These are phyloP conservation scores for Aurantiochytrium sp. DNA, from an alignment of 108 stramenopile species.

Conservation along the genomic window DNA sequence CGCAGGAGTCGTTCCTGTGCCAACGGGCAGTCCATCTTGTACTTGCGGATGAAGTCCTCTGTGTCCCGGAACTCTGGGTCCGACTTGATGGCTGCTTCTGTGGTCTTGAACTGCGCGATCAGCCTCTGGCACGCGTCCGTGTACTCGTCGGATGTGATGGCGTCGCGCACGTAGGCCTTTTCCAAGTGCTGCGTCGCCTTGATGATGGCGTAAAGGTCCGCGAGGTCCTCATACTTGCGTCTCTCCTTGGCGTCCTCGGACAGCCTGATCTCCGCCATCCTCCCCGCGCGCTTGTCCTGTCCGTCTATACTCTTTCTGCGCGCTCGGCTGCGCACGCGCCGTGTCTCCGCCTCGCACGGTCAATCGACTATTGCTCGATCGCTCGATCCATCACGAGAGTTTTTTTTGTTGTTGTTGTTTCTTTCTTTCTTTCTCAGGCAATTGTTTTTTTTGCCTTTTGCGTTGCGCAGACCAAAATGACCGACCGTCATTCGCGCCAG, in stretches of 20 bases:
- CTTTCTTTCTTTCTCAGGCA: too few species aligned
- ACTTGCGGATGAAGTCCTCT: constrained; percentile 68
- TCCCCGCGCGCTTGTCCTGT: not conserved
- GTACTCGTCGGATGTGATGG: constrained; percentile 72
- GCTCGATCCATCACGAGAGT: too few species aligned
- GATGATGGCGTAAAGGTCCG: constrained; percentile 88
- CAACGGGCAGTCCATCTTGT: constrained; percentile 90
- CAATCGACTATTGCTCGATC: too few species aligned
- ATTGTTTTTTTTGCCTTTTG: too few species aligned
- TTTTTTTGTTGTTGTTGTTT: too few species aligned
- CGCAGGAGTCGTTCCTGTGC: constrained; percentile 75
- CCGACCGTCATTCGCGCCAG: too few species aligned
- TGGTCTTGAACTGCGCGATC: constrained; percentile 85
- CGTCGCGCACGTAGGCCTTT: constrained; percentile 84
- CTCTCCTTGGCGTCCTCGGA: constrained; percentile 37
- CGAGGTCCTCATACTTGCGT: constrained; percentile 52
- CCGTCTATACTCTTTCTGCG: too few species aligned
- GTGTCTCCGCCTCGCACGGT: too few species aligned
- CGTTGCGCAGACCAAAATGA: too few species aligned
- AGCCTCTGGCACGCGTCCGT: constrained; percentile 79
- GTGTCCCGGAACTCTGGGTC: constrained; percentile 25
- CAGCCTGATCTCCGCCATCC: constrained; percentile 33
- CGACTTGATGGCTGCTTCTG: constrained; percentile 52
- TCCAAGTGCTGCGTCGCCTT: constrained; percentile 90
- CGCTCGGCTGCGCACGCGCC: too few species aligned